Evolutionary conservation across 2,329 filamentous ascomycete genomes (phyloP).

Genomic region (Alternaria longipes): DNA sequence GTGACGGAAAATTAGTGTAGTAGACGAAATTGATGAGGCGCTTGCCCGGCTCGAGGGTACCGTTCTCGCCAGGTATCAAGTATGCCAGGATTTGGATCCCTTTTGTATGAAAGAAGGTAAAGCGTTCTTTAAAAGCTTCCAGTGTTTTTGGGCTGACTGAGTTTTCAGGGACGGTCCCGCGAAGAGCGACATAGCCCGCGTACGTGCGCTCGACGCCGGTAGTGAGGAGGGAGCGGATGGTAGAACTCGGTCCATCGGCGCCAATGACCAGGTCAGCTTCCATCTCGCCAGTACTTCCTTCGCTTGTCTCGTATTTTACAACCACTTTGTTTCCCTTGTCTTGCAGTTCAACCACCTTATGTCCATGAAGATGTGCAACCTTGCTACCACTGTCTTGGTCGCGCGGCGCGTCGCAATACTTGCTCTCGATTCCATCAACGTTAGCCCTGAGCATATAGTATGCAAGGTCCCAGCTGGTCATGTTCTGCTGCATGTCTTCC

Average conservation of each 20-base stretch:
- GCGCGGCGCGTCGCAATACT: conserved; percentile 37
- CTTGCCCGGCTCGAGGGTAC: conserved; percentile 50
- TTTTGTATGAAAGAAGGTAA: conserved; percentile 53
- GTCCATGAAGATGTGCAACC: conserved; percentile 37
- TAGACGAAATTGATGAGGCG: conserved; percentile 60
- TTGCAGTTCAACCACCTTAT: conserved; percentile 35
- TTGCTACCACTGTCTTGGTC: conserved; percentile 17
- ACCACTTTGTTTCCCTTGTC: conserved; percentile 27
- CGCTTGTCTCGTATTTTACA: conserved; percentile 29
- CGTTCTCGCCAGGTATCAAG: conserved; percentile 56
- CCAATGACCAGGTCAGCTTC: conserved; percentile 42
- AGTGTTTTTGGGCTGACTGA: conserved; percentile 29
- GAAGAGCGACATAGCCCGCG: conserved; percentile 46
- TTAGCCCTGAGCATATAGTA: conserved; percentile 46
- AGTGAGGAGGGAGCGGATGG: conserved; percentile 33
- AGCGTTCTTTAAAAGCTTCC: conserved; percentile 49
- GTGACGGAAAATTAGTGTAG: conserved; percentile 54
- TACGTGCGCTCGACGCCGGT: conserved; percentile 38
- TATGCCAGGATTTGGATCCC: conserved; percentile 55
- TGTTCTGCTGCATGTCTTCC: conserved; percentile 45
- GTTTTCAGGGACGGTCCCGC: conserved; percentile 42
- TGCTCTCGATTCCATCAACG: conserved; percentile 41
- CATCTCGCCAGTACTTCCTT: conserved; percentile 26
- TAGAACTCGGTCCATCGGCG: conserved; percentile 46
- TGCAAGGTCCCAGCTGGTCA: conserved; percentile 49